Evolutionary conservation across 495 filamentous ascomycete species (phyloP).

Genomic region (Podospora fimiseda): DNA sequence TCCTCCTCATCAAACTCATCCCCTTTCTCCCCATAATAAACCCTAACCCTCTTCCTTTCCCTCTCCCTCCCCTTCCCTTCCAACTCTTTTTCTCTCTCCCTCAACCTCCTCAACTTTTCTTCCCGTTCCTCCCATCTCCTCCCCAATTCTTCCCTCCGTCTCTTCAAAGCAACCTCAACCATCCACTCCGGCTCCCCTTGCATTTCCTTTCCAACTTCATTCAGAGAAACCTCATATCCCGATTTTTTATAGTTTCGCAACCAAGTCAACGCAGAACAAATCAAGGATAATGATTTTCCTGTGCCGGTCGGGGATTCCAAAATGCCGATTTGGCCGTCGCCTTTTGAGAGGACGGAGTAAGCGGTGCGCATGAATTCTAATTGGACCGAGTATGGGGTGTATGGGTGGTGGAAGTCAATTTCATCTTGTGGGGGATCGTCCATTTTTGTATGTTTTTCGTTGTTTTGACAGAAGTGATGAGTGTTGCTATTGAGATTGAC

Average conservation of each 20-base stretch:
- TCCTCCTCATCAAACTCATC: conserved; percentile 54
- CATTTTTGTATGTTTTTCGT: background rate
- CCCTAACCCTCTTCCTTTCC: conserved; percentile 23
- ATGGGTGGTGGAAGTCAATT: conserved; percentile 82
- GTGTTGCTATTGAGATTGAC: too few species aligned
- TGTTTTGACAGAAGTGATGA: background rate
- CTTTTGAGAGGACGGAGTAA: conserved; percentile 73
- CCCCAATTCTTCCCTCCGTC: conserved; percentile 60
- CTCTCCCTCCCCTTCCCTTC: conserved; percentile 40
- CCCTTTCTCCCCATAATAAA: conserved; percentile 23
- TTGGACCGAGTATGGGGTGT: conserved; percentile 85
- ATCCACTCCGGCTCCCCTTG: conserved; percentile 87
- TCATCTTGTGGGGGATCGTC: conserved; percentile 2
- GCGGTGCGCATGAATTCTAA: conserved; percentile 81
- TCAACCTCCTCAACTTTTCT: conserved; percentile 56
- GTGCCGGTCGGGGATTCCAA: conserved; percentile 89
- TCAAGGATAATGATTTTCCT: conserved; percentile 94
- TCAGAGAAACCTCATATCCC: conserved; percentile 47
- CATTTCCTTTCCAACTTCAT: conserved; percentile 37
- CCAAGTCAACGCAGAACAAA: conserved; percentile 92
- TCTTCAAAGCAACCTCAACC: conserved; percentile 59
- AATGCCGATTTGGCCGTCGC: conserved; percentile 73
- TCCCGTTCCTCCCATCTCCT: conserved; percentile 67
- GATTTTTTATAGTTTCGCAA: conserved; percentile 74
- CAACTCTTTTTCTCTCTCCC: conserved; percentile 59